Evolutionary conservation across 108 stramenopile genomes (phyloP), one percentile per base, ranked within the genome.

Genomic region (Cyclotella kingstonii): DNA sequence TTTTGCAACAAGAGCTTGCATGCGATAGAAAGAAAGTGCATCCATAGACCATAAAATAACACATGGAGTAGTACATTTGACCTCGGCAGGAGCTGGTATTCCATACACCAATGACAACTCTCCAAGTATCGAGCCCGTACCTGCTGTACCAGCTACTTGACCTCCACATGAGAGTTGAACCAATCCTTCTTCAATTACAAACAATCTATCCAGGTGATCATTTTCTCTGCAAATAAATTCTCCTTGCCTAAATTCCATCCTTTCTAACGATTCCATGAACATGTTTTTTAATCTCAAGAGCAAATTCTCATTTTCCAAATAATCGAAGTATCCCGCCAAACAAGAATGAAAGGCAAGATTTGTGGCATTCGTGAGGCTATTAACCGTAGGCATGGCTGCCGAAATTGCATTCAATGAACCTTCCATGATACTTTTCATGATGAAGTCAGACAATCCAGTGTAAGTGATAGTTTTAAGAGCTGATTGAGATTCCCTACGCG

Each of bases 71-170:
- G 57, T 42, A 45, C 51, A 67, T 36, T 54, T 58, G 38, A 57
- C 54, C 21, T 59, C 63, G 4, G 80, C 68, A 35, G 70, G 63
- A 35, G 68, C 64, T 55, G 62, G 50, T 30, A 70, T 68, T 2
- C 75, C 75, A 36, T 81, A 81, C 23, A 81, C 65, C 34, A 81
- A 71, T 28, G 75, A 76, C 33, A 81, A 62, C 43, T 81, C 80
- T 19, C 80, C 80, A 38, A 81, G 64, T 38, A 72, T 58, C 27
- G 59, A 43, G 21, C 78, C 78, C 45, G 27, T 51, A 4, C 72
- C 54, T 21, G 66, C 66, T 18, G 41, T 69, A 5, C 78, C 78
- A 50, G 65, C 78, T 11, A 67, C 47, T 46, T 63, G 34, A 1
- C 67, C 78, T 33, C 56, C 60, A 52, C 60, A 54, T 19, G 57